Evolutionary conservation across 306 rosid species (phyloP).

Genomic region (Inga oerstediana): DNA sequence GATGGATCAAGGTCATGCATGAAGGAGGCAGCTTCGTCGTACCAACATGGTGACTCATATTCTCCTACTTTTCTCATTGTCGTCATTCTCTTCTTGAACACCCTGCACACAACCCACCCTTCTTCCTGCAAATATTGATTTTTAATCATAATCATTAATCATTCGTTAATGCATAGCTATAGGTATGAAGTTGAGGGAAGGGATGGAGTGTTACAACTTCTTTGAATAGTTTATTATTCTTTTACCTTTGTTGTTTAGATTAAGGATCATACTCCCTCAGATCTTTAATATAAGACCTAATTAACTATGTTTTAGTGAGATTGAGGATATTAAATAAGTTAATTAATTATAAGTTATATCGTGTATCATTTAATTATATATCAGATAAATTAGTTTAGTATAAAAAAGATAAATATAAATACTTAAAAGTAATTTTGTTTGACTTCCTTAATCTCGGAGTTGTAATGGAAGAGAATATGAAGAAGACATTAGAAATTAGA

Average conservation of each 20-base stretch:
- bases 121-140: constrained; percentile 52
- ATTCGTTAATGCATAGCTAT: neutral
- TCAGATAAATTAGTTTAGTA: no score
- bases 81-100: constrained; percentile 74
- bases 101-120: constrained; percentile 92
- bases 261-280: no score
- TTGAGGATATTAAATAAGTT: no score
- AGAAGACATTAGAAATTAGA: neutral
- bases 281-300: no score
- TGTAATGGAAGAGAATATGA: neutral
- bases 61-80: constrained; percentile 62
- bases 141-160: neutral
- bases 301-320: no score
- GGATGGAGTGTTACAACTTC: neutral
- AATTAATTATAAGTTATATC: no score
- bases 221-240: no score
- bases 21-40: constrained; percentile 70
- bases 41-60: constrained; percentile 79
- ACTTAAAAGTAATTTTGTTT: no score
- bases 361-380: no score
- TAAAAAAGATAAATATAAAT: no score
- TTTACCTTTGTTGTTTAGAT: no score
- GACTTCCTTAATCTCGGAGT: no score
- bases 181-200: neutral
- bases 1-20: constrained; percentile 64